Evolutionary conservation across 495 filamentous ascomycete species (phyloP).

Genomic region (Aspergillus ellipticus): DNA sequence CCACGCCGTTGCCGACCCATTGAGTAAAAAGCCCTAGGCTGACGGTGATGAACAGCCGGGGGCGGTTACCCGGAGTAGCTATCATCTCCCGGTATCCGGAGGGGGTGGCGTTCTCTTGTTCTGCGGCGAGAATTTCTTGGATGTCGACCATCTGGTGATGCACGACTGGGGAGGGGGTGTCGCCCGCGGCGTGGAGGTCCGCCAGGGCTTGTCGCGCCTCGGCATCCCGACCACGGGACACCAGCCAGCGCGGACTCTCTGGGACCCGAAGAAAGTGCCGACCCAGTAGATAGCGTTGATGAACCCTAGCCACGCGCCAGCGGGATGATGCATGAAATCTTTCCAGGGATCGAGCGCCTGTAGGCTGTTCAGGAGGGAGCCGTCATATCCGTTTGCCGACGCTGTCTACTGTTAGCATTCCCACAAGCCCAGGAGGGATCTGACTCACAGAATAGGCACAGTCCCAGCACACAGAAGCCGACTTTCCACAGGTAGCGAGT

Average conservation of each 20-base stretch:
- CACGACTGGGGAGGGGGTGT: constrained; percentile 16
- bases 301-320: constrained; percentile 19
- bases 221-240: constrained; percentile 27
- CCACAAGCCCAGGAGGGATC: not conserved
- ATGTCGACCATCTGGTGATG: constrained; percentile 27
- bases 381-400: constrained; percentile 20
- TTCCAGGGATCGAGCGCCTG: constrained; percentile 18
- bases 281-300: constrained; percentile 20
- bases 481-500: not conserved
- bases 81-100: constrained; percentile 52
- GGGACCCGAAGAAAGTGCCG: constrained; percentile 27
- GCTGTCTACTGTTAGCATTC: not conserved
- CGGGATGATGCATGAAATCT: constrained; percentile 14
- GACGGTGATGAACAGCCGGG: constrained; percentile 53
- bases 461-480: not conserved
- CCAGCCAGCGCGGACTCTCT: constrained; percentile 45
- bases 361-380: constrained; percentile 22
- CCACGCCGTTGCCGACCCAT: constrained; percentile 64
- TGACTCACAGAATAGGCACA: constrained; percentile 2
- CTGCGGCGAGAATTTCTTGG: constrained; percentile 16
- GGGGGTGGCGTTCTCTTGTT: constrained; percentile 25
- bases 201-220: constrained; percentile 35
- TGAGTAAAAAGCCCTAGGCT: constrained; percentile 65
- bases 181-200: constrained; percentile 26
- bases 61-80: constrained; percentile 63